These are phyloP conservation scores for Camillea tinctor DNA, from an alignment of 2,329 filamentous ascomycete genomes.

Conservation along the genomic window DNA sequence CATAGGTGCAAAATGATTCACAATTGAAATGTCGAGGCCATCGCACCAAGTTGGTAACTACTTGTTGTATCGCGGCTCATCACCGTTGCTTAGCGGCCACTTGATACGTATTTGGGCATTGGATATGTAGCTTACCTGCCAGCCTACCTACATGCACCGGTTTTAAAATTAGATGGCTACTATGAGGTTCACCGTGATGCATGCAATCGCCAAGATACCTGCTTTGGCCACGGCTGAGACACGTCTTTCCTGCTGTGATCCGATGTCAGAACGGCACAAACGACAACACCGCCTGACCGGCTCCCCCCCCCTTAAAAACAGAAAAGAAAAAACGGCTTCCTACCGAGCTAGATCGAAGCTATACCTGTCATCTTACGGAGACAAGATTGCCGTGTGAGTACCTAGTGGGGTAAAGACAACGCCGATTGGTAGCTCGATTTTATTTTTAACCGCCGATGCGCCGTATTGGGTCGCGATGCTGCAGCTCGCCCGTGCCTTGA, in stretches of 20 bases:
- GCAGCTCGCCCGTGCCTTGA: slow-evolving; percentile 6
- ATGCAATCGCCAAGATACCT: neutral
- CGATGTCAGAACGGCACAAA: neutral
- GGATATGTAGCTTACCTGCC: no score
- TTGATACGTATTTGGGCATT: no score
- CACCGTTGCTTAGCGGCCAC: no score
- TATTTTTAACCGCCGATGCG: slow-evolving; percentile 6
- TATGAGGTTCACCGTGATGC: no score
- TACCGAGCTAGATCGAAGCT: neutral
- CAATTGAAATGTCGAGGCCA: no score
- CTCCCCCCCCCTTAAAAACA: no score
- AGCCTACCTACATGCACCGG: no score
- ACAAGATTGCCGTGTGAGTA: neutral
- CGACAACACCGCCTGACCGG: no score
- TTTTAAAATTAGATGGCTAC: neutral
- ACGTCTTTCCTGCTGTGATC: neutral
- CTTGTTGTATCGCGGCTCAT: no score
- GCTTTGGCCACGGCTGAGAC: neutral
- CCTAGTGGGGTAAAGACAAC: neutral
- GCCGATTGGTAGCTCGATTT: neutral
- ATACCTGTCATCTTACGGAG: neutral
- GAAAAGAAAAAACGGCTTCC: neutral
- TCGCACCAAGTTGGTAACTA: no score
- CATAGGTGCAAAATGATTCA: no score
- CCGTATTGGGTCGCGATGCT: slow-evolving; percentile 9